Conservation (phyloP, 1,284 basidiomycete genomes). For the Malassezia sympodialis region DNA sequence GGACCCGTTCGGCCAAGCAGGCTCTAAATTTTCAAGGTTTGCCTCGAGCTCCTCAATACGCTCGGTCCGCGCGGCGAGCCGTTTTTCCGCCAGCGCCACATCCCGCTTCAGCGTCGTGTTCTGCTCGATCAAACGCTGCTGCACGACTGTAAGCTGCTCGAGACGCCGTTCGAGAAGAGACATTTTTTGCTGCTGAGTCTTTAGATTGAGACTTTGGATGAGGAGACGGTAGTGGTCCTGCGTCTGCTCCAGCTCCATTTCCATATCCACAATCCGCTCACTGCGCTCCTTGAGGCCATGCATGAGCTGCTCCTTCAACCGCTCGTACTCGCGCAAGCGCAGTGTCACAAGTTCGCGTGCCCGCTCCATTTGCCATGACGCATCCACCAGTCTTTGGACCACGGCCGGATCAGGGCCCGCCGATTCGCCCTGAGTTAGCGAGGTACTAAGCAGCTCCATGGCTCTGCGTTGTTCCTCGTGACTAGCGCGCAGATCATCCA, state of each 20-base stretch:
- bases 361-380: slow-evolving; percentile 89
- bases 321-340: slow-evolving; percentile 94
- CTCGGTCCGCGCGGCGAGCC: slow-evolving; percentile 88
- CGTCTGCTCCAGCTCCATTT: slow-evolving; percentile 96
- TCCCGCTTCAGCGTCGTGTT: slow-evolving; percentile 97
- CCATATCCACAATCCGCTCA: slow-evolving; percentile 98
- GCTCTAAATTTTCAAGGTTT: slow-evolving; percentile 80
- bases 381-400: slow-evolving; percentile 53
- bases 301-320: slow-evolving; percentile 97
- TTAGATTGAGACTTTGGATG: slow-evolving; percentile 90
- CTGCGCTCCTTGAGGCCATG: slow-evolving; percentile 97
- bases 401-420: slow-evolving; percentile 2
- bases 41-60: slow-evolving; percentile 74
- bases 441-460: slow-evolving; percentile 87
- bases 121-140: slow-evolving; percentile 99
- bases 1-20: slow-evolving; percentile 52
- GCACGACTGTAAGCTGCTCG: slow-evolving; percentile 86
- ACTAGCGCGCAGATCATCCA: slow-evolving; percentile 86
- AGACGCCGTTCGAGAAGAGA: slow-evolving; percentile 94
- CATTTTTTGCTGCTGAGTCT: slow-evolving; percentile 99
- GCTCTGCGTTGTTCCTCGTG: slow-evolving; percentile 85
- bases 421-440: slow-evolving; percentile 50
- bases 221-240: slow-evolving; percentile 99
- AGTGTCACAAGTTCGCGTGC: slow-evolving; percentile 92
- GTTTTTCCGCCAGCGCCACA: slow-evolving; percentile 89